Evolutionary conservation across 1,284 basidiomycete genomes (phyloP).

Genomic region (Melampsora medusae): DNA sequence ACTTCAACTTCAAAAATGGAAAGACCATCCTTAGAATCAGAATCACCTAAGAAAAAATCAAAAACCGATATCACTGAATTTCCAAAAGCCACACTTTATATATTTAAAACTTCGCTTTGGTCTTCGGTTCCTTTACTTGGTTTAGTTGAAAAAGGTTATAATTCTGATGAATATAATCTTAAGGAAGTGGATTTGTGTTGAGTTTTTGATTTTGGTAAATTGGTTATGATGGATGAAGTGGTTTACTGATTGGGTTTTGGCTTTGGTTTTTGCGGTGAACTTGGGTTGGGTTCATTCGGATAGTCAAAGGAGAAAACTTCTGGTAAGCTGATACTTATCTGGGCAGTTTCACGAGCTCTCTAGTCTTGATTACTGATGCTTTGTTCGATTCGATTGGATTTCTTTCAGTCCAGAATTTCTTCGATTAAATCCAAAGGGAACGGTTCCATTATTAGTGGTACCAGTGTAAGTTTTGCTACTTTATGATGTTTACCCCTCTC

Average conservation of each 20-base stretch:
- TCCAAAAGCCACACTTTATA: background rate
- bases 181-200: background rate
- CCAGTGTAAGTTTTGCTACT: background rate
- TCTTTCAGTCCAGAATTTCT: constrained; percentile 2
- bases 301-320: constrained; percentile 7
- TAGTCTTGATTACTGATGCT: background rate
- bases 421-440: background rate
- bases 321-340: background rate
- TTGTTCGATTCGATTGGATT: background rate
- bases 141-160: constrained; percentile 5
- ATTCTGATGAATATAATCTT: background rate
- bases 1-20: too few relatives aligned
- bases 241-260: background rate
- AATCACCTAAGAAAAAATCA: too few relatives aligned
- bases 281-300: background rate
- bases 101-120: background rate
- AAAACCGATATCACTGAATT: background rate
- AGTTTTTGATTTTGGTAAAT: background rate
- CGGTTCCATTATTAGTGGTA: constrained; percentile 1
- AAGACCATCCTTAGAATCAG: too few relatives aligned
- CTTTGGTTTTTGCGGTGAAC: background rate
- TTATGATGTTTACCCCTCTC: background rate
- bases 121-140: background rate
- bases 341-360: background rate
- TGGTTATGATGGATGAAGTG: background rate